Conservation (phyloP, 2,329 filamentous ascomycete genomes). For the Diaporthe eres region DNA sequence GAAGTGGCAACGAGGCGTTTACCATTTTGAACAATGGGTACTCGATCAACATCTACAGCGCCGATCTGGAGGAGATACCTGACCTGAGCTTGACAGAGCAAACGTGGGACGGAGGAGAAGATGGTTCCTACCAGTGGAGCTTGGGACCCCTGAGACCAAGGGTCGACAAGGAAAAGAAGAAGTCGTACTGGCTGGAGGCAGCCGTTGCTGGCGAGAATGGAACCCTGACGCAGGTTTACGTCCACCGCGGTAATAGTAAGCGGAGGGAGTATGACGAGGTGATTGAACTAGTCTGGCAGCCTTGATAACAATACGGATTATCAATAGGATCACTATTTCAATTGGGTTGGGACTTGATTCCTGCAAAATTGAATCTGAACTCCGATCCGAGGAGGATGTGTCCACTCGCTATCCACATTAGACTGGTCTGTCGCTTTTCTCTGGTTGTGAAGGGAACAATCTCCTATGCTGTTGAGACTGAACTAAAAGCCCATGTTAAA, state of each 20-base stretch:
- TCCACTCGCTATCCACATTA: not conserved
- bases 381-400: not conserved
- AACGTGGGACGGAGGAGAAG: constrained; percentile 66
- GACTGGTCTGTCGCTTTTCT: not conserved
- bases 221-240: constrained; percentile 66
- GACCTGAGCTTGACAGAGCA: constrained; percentile 50
- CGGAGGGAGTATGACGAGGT: constrained; percentile 60
- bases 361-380: not conserved
- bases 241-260: constrained; percentile 57
- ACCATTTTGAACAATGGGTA: constrained; percentile 69
- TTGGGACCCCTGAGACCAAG: constrained; percentile 64
- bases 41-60: constrained; percentile 64
- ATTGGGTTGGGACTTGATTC: not conserved
- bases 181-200: constrained; percentile 64
- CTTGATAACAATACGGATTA: not conserved
- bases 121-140: constrained; percentile 63
- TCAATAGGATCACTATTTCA: not conserved
- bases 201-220: constrained; percentile 54
- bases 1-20: constrained; percentile 45
- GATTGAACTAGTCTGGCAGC: constrained; percentile 62
- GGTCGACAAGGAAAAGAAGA: constrained; percentile 58
- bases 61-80: constrained; percentile 51
- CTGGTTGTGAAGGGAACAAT: not conserved
- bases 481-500: not conserved
- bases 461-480: not conserved